Conservation (phyloP, 345 rosid genomes). For the Heritiera fomes region DNA sequence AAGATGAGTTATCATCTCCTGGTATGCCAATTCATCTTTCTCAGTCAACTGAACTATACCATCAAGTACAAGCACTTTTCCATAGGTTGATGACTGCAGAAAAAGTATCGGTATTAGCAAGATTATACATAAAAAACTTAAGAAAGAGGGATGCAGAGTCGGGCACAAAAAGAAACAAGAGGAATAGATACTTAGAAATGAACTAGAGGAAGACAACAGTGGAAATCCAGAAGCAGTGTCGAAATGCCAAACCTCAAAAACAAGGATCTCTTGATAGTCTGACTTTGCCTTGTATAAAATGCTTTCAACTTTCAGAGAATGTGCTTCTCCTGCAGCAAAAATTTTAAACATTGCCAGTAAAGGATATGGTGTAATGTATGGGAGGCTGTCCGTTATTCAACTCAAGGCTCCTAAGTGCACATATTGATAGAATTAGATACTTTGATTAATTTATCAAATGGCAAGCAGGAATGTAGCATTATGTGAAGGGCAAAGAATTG, state of each 20-base stretch:
- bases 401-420: not conserved
- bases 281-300: constrained; percentile 73
- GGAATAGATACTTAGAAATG: not conserved
- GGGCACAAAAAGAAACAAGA: constrained; percentile 2
- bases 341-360: not conserved
- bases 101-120: constrained; percentile 17
- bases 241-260: constrained; percentile 66
- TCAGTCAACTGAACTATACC: constrained; percentile 94
- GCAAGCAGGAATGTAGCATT: not conserved
- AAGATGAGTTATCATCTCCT: constrained; percentile 98
- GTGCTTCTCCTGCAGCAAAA: constrained; percentile 78
- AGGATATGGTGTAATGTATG: not conserved
- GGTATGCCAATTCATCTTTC: constrained; percentile 97
- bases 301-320: constrained; percentile 79
- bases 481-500: not conserved
- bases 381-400: not conserved
- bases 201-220: not conserved
- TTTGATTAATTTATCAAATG: not conserved
- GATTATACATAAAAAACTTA: not conserved
- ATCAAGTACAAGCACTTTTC: constrained; percentile 97
- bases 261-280: constrained; percentile 87
- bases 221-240: constrained; percentile 8
- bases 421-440: not conserved
- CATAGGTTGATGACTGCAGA: constrained; percentile 79
- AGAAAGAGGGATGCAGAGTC: not conserved